phyloP scores from a whole-genome alignment of 768 basidiomycete genomes.

The Boletellus ananas region DNA sequence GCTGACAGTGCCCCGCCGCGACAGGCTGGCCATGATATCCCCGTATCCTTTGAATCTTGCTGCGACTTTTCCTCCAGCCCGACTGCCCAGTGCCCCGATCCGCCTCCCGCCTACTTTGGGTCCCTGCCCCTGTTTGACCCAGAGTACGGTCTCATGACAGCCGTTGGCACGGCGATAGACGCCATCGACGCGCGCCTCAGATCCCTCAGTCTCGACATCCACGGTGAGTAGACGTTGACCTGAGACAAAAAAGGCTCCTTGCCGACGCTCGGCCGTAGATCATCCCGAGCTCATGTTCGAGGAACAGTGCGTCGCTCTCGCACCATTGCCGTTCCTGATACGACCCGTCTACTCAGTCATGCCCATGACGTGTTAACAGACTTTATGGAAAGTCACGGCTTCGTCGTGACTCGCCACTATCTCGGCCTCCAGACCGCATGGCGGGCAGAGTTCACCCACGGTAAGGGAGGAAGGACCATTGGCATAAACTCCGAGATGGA shows the following conservation, averaged over 20 bases:
- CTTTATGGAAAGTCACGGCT: slow-evolving; percentile 67
- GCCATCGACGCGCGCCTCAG: slow-evolving; percentile 51
- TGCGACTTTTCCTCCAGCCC: slow-evolving; percentile 41
- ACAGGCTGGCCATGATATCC: slow-evolving; percentile 16
- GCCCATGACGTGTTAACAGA: slow-evolving; percentile 67
- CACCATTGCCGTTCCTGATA: slow-evolving; percentile 1
- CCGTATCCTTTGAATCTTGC: slow-evolving; percentile 37
- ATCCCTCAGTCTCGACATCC: slow-evolving; percentile 65
- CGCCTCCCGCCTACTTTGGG: slow-evolving; percentile 42
- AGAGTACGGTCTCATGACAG: slow-evolving; percentile 40
- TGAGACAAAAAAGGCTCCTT: neutral
- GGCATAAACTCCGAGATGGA: slow-evolving; percentile 82
- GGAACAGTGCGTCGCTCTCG: slow-evolving; percentile 48
- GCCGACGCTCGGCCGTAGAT: slow-evolving; percentile 35
- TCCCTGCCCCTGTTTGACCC: slow-evolving; percentile 11
- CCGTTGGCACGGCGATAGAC: slow-evolving; percentile 54
- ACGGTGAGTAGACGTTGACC: slow-evolving; percentile 43
- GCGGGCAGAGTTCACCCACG: slow-evolving; percentile 66
- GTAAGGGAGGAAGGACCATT: slow-evolving; percentile 57
- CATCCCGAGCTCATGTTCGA: slow-evolving; percentile 66
- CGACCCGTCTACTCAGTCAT: slow-evolving; percentile 40
- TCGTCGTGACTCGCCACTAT: slow-evolving; percentile 67
- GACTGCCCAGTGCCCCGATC: slow-evolving; percentile 21
- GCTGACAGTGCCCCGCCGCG: neutral
- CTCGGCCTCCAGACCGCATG: slow-evolving; percentile 73